Conservation (phyloP, 2,329 filamentous ascomycete species). For the Paramyrothecium sp. region DNA sequence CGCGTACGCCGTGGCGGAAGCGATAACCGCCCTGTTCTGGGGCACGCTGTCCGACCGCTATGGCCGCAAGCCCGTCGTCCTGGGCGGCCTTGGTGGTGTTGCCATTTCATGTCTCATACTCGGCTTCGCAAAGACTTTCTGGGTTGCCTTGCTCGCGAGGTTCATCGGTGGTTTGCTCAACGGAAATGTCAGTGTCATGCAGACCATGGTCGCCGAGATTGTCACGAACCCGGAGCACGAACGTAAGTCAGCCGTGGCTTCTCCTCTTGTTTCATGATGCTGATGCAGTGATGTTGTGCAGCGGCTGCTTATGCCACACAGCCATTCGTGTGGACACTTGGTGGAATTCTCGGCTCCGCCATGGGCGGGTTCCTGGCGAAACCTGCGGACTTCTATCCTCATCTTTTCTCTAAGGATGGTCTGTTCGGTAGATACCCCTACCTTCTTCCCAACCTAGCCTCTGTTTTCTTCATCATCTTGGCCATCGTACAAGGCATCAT, state of each 20-base stretch:
- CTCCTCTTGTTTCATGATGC: not conserved
- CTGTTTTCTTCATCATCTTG: conserved; percentile 61
- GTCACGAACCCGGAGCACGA: conserved; percentile 87
- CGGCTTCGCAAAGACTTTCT: conserved; percentile 75
- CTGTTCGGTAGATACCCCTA: conserved; percentile 65
- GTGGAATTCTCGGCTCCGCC: conserved; percentile 83
- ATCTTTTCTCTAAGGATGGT: conserved; percentile 50
- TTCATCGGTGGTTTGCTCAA: conserved; percentile 84
- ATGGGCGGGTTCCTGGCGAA: conserved; percentile 75
- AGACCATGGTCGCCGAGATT: conserved; percentile 85
- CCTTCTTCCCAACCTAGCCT: conserved; percentile 37
- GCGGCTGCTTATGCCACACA: conserved; percentile 77
- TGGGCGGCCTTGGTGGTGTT: conserved; percentile 73
- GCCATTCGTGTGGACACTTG: conserved; percentile 84
- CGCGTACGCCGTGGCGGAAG: conserved; percentile 83
- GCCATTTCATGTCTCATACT: conserved; percentile 77
- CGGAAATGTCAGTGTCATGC: conserved; percentile 86
- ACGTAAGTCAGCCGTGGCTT: conserved; percentile 32
- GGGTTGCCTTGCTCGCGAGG: conserved; percentile 79
- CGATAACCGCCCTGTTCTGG: conserved; percentile 71
- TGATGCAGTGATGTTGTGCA: not conserved
- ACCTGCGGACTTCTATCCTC: conserved; percentile 63
- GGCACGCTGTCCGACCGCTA: conserved; percentile 56
- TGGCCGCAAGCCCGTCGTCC: conserved; percentile 68
- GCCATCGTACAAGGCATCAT: conserved; percentile 64